Evolutionary conservation across 208 protist species (phyloP).

Genomic region (Herpetomonas tarakana): DNA sequence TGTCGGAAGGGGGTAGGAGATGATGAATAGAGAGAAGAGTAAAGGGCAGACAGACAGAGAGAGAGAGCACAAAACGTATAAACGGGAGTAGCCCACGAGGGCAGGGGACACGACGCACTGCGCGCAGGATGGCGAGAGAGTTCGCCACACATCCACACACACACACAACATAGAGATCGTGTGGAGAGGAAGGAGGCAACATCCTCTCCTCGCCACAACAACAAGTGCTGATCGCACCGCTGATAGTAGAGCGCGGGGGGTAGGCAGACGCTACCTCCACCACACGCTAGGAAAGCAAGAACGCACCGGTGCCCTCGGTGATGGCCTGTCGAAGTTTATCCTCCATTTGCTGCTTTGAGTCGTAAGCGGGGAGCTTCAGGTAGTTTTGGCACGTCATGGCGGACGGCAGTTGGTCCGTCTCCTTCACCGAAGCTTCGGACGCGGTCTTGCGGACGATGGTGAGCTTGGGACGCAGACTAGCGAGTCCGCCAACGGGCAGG

Average conservation of each 20-base stretch:
- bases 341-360: conserved; percentile 78
- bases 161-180: neutral
- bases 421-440: conserved; percentile 43
- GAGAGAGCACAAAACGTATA: too few species aligned
- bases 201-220: too few species aligned
- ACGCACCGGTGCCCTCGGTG: conserved; percentile 75
- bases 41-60: too few species aligned
- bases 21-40: too few species aligned
- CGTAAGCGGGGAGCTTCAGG: conserved; percentile 90
- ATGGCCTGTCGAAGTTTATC: conserved; percentile 86
- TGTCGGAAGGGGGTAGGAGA: too few species aligned
- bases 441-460: conserved; percentile 90
- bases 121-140: too few species aligned
- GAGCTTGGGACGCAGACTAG: conserved; percentile 66
- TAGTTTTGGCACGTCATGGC: conserved; percentile 95
- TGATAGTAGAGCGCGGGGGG: too few species aligned
- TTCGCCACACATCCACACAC: conserved; percentile 1
- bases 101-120: too few species aligned
- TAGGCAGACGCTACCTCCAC: too few species aligned
- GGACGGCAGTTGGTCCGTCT: conserved; percentile 78
- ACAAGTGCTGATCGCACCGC: too few species aligned
- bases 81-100: too few species aligned
- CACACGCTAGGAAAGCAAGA: conserved; percentile 88
- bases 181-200: neutral
- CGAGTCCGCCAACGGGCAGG: conserved; percentile 82